Percentiles rank a stretch among this genome's conserved stretches.
Evolutionary conservation across 2,329 filamentous ascomycete genomes (phyloP).

Genomic region (Iodosphaeria phyllophila): DNA sequence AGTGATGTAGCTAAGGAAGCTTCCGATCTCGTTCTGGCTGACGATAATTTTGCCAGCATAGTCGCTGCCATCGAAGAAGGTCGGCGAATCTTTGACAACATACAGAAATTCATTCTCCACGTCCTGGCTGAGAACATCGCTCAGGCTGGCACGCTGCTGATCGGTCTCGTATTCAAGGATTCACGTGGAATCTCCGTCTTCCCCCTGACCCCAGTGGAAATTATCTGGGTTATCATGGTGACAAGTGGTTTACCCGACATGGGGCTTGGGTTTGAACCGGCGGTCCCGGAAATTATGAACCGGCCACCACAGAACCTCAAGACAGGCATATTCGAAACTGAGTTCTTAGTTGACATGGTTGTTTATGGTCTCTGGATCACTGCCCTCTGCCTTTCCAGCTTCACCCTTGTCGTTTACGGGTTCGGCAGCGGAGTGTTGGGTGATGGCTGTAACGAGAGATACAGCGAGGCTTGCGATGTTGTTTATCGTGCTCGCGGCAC

Average conservation of each 20-base stretch:
- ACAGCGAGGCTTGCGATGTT: slow-evolving; percentile 33
- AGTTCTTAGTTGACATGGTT: slow-evolving; percentile 48
- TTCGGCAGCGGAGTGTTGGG: slow-evolving; percentile 38
- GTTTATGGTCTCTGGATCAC: slow-evolving; percentile 54
- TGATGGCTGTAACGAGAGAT: slow-evolving; percentile 37
- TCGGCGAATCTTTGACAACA: slow-evolving; percentile 54
- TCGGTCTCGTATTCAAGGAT: slow-evolving; percentile 59
- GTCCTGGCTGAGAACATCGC: slow-evolving; percentile 54
- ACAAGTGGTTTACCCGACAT: slow-evolving; percentile 60
- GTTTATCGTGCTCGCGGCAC: slow-evolving; percentile 57
- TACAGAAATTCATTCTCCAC: slow-evolving; percentile 56
- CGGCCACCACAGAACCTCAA: slow-evolving; percentile 46
- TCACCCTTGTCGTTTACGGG: slow-evolving; percentile 44
- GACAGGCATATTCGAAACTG: slow-evolving; percentile 44
- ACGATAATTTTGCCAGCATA: slow-evolving; percentile 58
- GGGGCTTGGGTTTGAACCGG: slow-evolving; percentile 56
- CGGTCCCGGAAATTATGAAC: slow-evolving; percentile 48
- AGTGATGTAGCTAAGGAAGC: slow-evolving; percentile 34
- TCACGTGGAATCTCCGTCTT: slow-evolving; percentile 45
- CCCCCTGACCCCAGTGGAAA: slow-evolving; percentile 55
- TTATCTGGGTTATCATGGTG: slow-evolving; percentile 69
- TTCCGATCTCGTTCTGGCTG: slow-evolving; percentile 48
- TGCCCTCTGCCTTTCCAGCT: slow-evolving; percentile 40
- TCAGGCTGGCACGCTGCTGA: slow-evolving; percentile 48
- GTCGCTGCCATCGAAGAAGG: slow-evolving; percentile 53